Evolutionary conservation across 140 eudicot species (phyloP), one percentile per base, ranked within the genome.

Genomic region (Senecio squalidus): DNA sequence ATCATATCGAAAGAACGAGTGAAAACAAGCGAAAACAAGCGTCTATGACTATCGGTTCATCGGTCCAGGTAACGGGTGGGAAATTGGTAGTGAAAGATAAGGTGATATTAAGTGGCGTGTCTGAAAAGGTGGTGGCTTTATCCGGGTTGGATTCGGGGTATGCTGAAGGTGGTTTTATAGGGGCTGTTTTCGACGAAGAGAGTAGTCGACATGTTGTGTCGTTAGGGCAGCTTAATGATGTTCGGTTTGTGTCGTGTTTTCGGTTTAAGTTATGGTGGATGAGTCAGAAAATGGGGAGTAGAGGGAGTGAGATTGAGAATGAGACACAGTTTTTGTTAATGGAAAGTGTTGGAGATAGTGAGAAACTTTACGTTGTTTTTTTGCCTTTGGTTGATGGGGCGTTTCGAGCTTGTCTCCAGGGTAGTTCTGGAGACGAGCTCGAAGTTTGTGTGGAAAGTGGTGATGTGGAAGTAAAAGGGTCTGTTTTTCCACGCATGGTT

Each of bases 261-360:
- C 68, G 95, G 80, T 92, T 84, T 74, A 88, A 84, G 74, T 28
- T 92, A 49, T 92, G 99, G 99, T 92, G 99, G 99, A 92, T 92
- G 96, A 81, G 96, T 17, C 99, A 92, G 71, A 87, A 60, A 55
- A 84, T 92, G 99, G 99, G 99, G 0, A 79, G 74, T 67, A 64
- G 53, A 40, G 99, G 95, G 7, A 56, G 85, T 60, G 96, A 92
- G 13, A 70, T 92, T 24, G 96, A 96, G 14, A 20, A 78, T 33
- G 99, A 92, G 66, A 92, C 99, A 24, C 99, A 92, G 46, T 88
- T 92, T 71, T 66, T 92, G 25, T 74, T 92, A 26, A 64, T 88
- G 51, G 98, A 91, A 60, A 79, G 86, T 8, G 70, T 64, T 28
- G 88, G 73, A 5, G 78, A 67, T 2, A 59, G 61, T 33, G 72